A percentile compares a stretch with the other conserved stretches of the same genome.
Conservation (phyloP, 164 flowering plant species). For the Nymphaea thermarum region DNA sequence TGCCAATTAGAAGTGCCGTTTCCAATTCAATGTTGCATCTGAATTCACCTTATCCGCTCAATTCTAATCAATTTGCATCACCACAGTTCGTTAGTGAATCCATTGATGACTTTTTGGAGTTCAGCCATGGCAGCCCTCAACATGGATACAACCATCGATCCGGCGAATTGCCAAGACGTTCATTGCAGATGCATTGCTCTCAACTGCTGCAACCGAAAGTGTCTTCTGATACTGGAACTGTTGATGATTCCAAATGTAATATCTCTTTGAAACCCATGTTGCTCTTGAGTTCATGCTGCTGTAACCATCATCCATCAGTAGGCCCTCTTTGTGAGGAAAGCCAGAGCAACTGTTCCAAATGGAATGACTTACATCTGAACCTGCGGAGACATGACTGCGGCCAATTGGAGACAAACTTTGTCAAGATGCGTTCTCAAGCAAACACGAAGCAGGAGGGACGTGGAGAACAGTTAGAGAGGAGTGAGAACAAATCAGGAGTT, state of each 20-base stretch:
- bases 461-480: no score
- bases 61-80: no score
- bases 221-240: not conserved
- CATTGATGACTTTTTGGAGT: no score
- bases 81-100: slow-evolving; percentile 1
- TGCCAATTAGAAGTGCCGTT: slow-evolving; percentile 11
- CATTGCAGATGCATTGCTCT: not conserved
- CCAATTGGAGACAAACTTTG: not conserved
- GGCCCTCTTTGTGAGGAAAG: not conserved
- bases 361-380: not conserved
- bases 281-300: not conserved
- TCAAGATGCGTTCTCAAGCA: not conserved
- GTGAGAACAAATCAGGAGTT: slow-evolving; percentile 1
- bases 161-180: not conserved
- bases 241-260: not conserved
- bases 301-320: not conserved
- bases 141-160: not conserved
- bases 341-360: not conserved
- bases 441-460: not conserved
- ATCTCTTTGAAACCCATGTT: not conserved
- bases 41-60: no score
- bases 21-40: no score
- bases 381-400: not conserved
- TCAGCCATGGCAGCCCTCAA: not conserved
- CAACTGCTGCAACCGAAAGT: not conserved